Conservation (phyloP, 2,329 filamentous ascomycete genomes). For the Aspergillus fructus region DNA sequence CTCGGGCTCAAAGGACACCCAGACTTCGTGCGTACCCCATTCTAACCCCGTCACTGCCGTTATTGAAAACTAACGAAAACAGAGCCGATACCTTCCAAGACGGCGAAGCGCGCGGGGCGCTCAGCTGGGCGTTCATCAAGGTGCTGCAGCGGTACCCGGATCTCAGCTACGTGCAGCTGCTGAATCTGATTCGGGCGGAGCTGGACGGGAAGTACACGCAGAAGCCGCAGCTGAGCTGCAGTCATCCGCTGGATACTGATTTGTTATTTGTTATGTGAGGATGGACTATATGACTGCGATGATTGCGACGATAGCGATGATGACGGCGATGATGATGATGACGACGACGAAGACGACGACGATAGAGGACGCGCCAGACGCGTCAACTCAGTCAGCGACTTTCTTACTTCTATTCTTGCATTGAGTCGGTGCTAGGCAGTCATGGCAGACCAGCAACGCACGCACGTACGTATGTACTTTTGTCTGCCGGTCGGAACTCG, state of each 20-base stretch:
- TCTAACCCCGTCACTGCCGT: too few relatives aligned
- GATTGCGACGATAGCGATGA: too few relatives aligned
- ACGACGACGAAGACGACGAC: too few relatives aligned
- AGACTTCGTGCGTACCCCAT: constrained; percentile 57
- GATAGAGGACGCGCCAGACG: too few relatives aligned
- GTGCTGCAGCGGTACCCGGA: constrained; percentile 85
- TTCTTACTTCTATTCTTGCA: too few relatives aligned
- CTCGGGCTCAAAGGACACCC: constrained; percentile 92
- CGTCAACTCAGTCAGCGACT: too few relatives aligned
- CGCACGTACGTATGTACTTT: too few relatives aligned
- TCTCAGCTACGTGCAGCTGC: constrained; percentile 89
- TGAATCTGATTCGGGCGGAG: constrained; percentile 91
- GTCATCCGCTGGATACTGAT: constrained; percentile 75
- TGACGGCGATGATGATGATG: too few relatives aligned
- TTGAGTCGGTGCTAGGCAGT: too few relatives aligned
- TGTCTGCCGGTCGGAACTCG: too few relatives aligned
- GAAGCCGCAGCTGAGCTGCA: constrained; percentile 94
- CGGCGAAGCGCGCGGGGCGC: constrained; percentile 87
- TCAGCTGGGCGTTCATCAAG: constrained; percentile 95
- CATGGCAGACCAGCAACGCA: too few relatives aligned
- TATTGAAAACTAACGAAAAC: not conserved
- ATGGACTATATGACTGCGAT: too few relatives aligned
- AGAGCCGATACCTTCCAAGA: constrained; percentile 89
- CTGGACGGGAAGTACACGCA: constrained; percentile 85
- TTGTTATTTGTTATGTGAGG: constrained; percentile 65